Conservation (phyloP, 352 stramenopile species). For the Globisporangium polare region DNA sequence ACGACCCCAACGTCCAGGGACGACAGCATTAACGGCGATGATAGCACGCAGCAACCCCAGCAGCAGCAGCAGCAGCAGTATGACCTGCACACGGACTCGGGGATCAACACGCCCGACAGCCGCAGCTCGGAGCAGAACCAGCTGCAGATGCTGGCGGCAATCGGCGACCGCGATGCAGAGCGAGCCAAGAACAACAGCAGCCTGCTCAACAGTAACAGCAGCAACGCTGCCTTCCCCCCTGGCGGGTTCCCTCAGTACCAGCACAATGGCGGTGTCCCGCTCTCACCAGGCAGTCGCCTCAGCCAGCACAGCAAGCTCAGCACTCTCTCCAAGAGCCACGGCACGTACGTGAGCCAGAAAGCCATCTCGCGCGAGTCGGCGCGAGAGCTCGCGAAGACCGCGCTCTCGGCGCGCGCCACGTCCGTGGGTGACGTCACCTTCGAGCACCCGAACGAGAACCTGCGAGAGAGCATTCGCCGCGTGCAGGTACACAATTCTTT, state of each 20-base stretch:
- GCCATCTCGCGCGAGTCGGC: constrained; percentile 43
- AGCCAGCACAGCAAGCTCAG: constrained; percentile 20
- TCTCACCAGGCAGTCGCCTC: constrained; percentile 14
- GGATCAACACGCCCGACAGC: constrained; percentile 8
- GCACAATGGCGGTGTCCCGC: constrained; percentile 1
- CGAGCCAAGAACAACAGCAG: constrained; percentile 3
- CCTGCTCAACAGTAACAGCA: neutral
- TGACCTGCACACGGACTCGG: constrained; percentile 1
- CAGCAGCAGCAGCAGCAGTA: constrained; percentile 11
- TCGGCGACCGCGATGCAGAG: neutral
- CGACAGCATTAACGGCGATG: neutral
- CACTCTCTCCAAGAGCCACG: constrained; percentile 16
- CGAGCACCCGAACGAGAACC: constrained; percentile 53
- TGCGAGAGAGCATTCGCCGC: constrained; percentile 78
- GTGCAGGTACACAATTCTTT: constrained; percentile 52
- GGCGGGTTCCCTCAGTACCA: constrained; percentile 7
- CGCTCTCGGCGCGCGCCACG: constrained; percentile 58
- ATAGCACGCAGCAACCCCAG: neutral
- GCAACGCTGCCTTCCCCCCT: neutral
- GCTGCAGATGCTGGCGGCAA: neutral
- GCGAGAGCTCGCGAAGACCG: constrained; percentile 67
- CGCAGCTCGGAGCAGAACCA: neutral
- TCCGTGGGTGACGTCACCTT: constrained; percentile 78
- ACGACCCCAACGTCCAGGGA: neutral
- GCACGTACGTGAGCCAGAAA: constrained; percentile 30